Percentiles rank a stretch among this genome's conserved stretches.
phyloP scores from a whole-genome alignment of 768 basidiomycete genomes.

The Boletus vinaceobasis region DNA sequence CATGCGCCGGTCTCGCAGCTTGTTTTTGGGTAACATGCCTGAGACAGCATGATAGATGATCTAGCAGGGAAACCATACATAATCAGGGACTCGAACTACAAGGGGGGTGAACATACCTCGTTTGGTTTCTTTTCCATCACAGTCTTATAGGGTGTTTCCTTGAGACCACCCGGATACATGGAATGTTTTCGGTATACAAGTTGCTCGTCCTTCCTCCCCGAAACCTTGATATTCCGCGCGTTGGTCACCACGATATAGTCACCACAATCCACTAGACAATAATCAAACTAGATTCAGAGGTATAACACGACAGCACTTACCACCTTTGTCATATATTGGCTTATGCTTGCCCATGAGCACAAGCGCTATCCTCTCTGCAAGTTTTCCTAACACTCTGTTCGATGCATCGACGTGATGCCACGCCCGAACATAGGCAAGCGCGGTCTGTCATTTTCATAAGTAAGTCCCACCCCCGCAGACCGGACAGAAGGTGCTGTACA shows the following conservation, averaged over 20 bases:
- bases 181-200: conserved; percentile 86
- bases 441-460: conserved; percentile 58
- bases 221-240: conserved; percentile 76
- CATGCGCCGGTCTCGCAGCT: conserved; percentile 82
- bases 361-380: conserved; percentile 90
- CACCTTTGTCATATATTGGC: conserved; percentile 89
- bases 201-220: conserved; percentile 86
- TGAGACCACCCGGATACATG: conserved; percentile 90
- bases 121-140: conserved; percentile 88
- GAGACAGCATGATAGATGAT: conserved; percentile 95
- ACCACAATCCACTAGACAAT: conserved; percentile 81
- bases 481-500: conserved; percentile 39
- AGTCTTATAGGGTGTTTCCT: conserved; percentile 80
- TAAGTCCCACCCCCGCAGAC: background rate
- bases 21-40: conserved; percentile 99
- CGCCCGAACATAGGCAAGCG: conserved; percentile 87
- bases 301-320: conserved; percentile 41
- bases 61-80: conserved; percentile 38
- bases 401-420: conserved; percentile 96
- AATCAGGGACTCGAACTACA: background rate
- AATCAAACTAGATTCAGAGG: background rate
- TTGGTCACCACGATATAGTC: conserved; percentile 98
- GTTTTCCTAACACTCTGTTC: conserved; percentile 88
- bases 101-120: conserved; percentile 54
- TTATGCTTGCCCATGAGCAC: conserved; percentile 99